A percentile compares a stretch with the other conserved stretches of the same genome.
These are phyloP conservation scores for Zymoseptoria passerinii DNA, from an alignment of 2,329 filamentous ascomycete genomes.

Conservation along the genomic window DNA sequence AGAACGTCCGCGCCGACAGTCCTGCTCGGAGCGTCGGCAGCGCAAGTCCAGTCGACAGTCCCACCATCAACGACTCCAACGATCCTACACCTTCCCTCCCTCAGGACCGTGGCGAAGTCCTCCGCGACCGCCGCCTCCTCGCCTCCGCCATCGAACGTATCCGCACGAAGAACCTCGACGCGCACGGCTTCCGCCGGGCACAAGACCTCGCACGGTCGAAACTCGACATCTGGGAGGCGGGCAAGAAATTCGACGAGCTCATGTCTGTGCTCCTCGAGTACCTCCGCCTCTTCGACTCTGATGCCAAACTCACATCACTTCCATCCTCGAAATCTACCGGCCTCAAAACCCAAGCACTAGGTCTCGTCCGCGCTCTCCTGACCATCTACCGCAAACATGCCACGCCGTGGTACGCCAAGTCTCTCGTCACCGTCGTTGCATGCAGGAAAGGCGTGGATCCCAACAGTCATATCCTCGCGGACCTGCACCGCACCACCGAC, in stretches of 20 bases:
- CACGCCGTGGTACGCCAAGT: slow-evolving; percentile 57
- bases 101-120: slow-evolving; percentile 35
- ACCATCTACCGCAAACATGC: slow-evolving; percentile 59
- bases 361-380: slow-evolving; percentile 65
- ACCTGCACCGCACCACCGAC: slow-evolving; percentile 63
- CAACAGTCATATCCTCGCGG: slow-evolving; percentile 58
- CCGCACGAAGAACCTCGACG: slow-evolving; percentile 62
- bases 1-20: slow-evolving; percentile 30
- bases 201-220: slow-evolving; percentile 65
- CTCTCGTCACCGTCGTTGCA: slow-evolving; percentile 58
- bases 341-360: slow-evolving; percentile 63
- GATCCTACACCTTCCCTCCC: slow-evolving; percentile 16
- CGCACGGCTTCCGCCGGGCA: slow-evolving; percentile 70
- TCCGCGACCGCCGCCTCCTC: slow-evolving; percentile 50
- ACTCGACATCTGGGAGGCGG: slow-evolving; percentile 52
- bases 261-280: slow-evolving; percentile 62
- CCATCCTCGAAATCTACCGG: slow-evolving; percentile 40
- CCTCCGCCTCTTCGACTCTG: slow-evolving; percentile 45
- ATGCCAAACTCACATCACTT: slow-evolving; percentile 35
- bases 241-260: slow-evolving; percentile 62
- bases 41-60: slow-evolving; percentile 25
- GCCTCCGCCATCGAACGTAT: slow-evolving; percentile 69
- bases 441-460: slow-evolving; percentile 59
- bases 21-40: slow-evolving; percentile 23
- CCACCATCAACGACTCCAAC: slow-evolving; percentile 14